Evolutionary conservation across 2,329 filamentous ascomycete genomes (phyloP).

Genomic region (Cadophora sp.): DNA sequence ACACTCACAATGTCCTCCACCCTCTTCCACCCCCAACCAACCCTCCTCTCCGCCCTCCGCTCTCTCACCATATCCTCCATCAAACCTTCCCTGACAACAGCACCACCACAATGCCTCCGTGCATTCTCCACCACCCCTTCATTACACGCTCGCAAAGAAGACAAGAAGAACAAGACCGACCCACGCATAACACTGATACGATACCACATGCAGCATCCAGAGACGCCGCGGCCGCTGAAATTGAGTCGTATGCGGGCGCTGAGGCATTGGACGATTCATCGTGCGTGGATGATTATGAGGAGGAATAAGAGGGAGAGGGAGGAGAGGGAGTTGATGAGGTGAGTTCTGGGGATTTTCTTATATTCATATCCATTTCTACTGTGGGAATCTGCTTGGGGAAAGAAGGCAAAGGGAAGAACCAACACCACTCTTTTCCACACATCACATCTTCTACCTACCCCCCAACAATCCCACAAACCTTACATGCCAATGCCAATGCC

Average conservation of each 20-base stretch:
- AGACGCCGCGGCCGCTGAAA: slow-evolving; percentile 78
- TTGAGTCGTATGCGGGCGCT: slow-evolving; percentile 88
- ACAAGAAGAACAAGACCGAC: slow-evolving; percentile 25
- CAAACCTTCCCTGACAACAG: too few relatives aligned
- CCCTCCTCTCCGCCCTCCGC: slow-evolving; percentile 39
- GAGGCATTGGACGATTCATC: slow-evolving; percentile 98
- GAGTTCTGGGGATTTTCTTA: slow-evolving; percentile 39
- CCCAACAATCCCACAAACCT: too few relatives aligned
- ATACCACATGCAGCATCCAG: slow-evolving; percentile 73
- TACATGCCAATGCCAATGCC: not conserved
- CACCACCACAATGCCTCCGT: too few relatives aligned
- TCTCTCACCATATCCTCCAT: slow-evolving; percentile 19
- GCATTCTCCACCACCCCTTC: slow-evolving; percentile 34
- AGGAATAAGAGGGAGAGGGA: slow-evolving; percentile 69
- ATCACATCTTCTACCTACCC: not conserved
- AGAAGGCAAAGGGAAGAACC: too few relatives aligned
- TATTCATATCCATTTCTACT: not conserved
- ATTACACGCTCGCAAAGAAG: slow-evolving; percentile 22
- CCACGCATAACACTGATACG: slow-evolving; percentile 45
- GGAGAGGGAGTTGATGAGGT: slow-evolving; percentile 75
- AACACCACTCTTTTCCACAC: too few relatives aligned
- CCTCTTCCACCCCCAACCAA: slow-evolving; percentile 24
- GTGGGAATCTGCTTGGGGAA: too few relatives aligned
- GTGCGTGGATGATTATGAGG: slow-evolving; percentile 86
- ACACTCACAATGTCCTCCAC: slow-evolving; percentile 23